Percentiles rank a stretch among this genome's conserved stretches.
phyloP scores from a whole-genome alignment of 2,329 filamentous ascomycete genomes.

The Septoria linicola region DNA sequence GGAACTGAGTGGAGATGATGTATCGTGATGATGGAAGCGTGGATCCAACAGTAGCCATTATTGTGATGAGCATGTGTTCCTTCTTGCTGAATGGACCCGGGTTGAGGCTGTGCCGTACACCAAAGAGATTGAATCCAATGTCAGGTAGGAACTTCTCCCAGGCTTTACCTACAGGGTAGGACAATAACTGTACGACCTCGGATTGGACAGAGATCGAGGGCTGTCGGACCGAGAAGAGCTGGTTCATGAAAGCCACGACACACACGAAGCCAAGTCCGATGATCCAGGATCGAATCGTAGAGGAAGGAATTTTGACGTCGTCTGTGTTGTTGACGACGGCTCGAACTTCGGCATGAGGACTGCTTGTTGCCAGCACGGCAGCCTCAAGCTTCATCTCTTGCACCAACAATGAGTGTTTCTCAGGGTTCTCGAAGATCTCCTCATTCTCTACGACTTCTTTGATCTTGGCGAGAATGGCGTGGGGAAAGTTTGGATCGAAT shows the following conservation, averaged over 20 bases:
- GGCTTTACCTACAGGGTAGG: conserved; percentile 48
- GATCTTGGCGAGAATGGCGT: conserved; percentile 13
- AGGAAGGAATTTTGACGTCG: conserved; percentile 30
- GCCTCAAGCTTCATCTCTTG: conserved; percentile 12
- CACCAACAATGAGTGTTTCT: conserved; percentile 13
- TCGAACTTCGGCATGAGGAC: conserved; percentile 30
- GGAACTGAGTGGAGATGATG: conserved; percentile 11
- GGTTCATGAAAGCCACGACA: conserved; percentile 34
- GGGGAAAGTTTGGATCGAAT: conserved; percentile 21
- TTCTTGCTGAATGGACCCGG: conserved; percentile 62
- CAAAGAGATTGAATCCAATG: conserved; percentile 52
- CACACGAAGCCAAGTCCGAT: conserved; percentile 34
- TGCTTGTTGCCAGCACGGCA: conserved; percentile 17
- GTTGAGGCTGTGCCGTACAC: conserved; percentile 57
- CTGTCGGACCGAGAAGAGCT: conserved; percentile 35
- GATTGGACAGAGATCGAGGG: conserved; percentile 35
- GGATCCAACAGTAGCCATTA: conserved; percentile 59
- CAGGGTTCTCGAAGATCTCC: conserved; percentile 7
- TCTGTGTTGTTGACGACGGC: conserved; percentile 28
- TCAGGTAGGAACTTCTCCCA: conserved; percentile 59
- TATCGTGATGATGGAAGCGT: neutral
- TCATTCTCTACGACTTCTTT: conserved; percentile 16
- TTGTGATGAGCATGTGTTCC: conserved; percentile 62
- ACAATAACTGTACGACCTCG: conserved; percentile 34
- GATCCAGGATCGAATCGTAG: conserved; percentile 37